phyloP scores from a whole-genome alignment of 176 grass and related monocot species.

The Oryza glumipatula region DNA sequence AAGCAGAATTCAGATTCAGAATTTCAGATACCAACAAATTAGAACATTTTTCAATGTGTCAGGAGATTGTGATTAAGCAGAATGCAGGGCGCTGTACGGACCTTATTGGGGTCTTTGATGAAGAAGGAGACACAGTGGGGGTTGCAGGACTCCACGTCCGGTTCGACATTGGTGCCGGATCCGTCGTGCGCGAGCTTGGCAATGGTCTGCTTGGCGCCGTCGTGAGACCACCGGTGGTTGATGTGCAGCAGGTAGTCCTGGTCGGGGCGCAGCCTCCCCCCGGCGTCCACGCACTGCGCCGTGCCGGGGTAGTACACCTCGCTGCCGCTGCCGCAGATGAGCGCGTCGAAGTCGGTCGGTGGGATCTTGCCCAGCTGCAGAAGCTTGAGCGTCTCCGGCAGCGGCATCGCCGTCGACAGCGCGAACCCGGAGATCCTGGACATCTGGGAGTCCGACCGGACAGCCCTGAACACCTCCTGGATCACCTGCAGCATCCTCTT shows the following conservation, averaged over 20 bases:
- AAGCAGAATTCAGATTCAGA: slow-evolving; percentile 18
- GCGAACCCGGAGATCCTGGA: slow-evolving; percentile 91
- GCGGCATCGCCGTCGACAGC: slow-evolving; percentile 88
- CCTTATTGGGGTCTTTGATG: slow-evolving; percentile 76
- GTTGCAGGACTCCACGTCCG: slow-evolving; percentile 71
- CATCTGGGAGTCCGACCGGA: slow-evolving; percentile 88
- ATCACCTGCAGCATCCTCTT: slow-evolving; percentile 82
- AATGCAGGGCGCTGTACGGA: neutral
- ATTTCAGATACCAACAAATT: neutral
- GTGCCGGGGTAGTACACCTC: slow-evolving; percentile 97
- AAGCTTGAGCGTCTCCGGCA: slow-evolving; percentile 66
- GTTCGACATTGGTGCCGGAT: slow-evolving; percentile 43
- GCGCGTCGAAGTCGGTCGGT: slow-evolving; percentile 79
- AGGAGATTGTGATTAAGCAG: neutral
- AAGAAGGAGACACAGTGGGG: slow-evolving; percentile 80
- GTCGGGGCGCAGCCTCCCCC: slow-evolving; percentile 77
- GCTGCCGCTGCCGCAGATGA: slow-evolving; percentile 86
- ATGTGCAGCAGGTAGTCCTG: slow-evolving; percentile 90
- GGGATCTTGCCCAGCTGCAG: slow-evolving; percentile 68
- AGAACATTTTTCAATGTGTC: neutral
- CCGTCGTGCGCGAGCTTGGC: slow-evolving; percentile 51
- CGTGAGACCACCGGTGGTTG: slow-evolving; percentile 86
- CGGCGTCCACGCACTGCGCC: slow-evolving; percentile 58
- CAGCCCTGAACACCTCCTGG: slow-evolving; percentile 80
- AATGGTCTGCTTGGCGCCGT: slow-evolving; percentile 67